Conservation (phyloP, 2,329 filamentous ascomycete species). For the Stagonosporopsis tanaceti region DNA sequence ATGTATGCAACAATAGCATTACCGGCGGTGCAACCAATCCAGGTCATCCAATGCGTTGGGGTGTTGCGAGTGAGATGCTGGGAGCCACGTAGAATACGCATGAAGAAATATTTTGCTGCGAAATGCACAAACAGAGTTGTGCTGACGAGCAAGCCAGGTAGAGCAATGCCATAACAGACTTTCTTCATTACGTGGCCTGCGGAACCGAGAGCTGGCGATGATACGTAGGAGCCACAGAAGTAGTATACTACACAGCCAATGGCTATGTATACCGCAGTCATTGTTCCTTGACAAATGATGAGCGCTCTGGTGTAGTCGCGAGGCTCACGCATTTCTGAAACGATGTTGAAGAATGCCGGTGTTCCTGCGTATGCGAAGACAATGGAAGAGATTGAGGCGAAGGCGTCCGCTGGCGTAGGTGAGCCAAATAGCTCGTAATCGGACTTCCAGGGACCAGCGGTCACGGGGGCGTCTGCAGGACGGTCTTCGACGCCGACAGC, state of each 20-base stretch:
- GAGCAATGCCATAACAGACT: conserved; percentile 72
- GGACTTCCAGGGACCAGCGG: conserved; percentile 28
- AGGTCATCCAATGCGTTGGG: conserved; percentile 35
- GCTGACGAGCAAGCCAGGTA: conserved; percentile 55
- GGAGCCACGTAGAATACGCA: conserved; percentile 74
- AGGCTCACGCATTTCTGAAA: conserved; percentile 70
- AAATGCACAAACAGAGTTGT: conserved; percentile 35
- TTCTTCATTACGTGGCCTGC: conserved; percentile 65
- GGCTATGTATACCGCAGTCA: conserved; percentile 69
- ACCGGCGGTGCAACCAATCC: conserved; percentile 33
- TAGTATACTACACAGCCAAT: conserved; percentile 74
- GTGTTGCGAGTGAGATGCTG: conserved; percentile 61
- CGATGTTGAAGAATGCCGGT: conserved; percentile 72
- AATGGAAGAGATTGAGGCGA: conserved; percentile 32
- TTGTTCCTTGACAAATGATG: conserved; percentile 64
- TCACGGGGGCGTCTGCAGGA: conserved; percentile 32
- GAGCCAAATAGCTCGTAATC: conserved; percentile 30
- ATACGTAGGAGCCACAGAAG: conserved; percentile 68
- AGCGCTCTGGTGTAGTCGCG: conserved; percentile 65
- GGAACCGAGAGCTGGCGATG: conserved; percentile 72
- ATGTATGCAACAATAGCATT: conserved; percentile 32
- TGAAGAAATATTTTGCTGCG: conserved; percentile 57
- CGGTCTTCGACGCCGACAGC: conserved; percentile 38
- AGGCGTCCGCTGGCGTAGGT: conserved; percentile 27
- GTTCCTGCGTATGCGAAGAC: conserved; percentile 58